Conservation (phyloP, 345 rosid species). For the Eucalyptus cloeziana region DNA sequence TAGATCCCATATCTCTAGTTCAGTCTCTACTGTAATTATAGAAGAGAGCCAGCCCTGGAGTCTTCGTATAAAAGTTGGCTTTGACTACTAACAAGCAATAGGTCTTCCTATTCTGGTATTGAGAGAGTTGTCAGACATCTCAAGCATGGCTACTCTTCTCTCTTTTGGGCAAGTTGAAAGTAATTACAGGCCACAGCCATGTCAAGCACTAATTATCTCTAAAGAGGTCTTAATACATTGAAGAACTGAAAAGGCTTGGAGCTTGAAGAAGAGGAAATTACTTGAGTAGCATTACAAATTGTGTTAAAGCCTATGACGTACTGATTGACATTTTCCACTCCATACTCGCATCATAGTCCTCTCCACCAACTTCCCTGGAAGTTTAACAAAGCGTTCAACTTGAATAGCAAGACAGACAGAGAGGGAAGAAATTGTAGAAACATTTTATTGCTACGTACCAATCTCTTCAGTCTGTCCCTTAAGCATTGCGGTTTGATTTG, state of each 20-base stretch:
- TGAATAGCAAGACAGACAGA: background rate
- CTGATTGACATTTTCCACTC: constrained; percentile 60
- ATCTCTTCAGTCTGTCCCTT: constrained; percentile 95
- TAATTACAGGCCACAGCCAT: background rate
- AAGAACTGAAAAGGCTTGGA: background rate
- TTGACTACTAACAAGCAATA: background rate
- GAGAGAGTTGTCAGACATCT: background rate
- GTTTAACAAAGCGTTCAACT: background rate
- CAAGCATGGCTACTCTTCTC: background rate
- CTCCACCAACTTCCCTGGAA: constrained; percentile 65
- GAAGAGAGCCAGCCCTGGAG: background rate
- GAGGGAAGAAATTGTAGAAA: background rate
- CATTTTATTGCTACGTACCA: constrained; percentile 28
- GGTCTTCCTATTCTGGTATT: background rate
- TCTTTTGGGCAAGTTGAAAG: background rate
- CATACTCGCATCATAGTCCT: constrained; percentile 70
- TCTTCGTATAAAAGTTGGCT: background rate
- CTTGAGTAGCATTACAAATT: constrained; percentile 89
- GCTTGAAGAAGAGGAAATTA: background rate
- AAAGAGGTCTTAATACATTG: background rate
- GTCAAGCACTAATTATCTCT: background rate
- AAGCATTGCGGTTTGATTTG: constrained; percentile 95
- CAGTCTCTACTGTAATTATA: background rate
- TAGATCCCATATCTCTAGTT: background rate
- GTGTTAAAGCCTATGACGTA: constrained; percentile 90